Base-by-base conservation (phyloP, 1,139 yeast genomes). In the Sugiyamaella xylanicola region DNA sequence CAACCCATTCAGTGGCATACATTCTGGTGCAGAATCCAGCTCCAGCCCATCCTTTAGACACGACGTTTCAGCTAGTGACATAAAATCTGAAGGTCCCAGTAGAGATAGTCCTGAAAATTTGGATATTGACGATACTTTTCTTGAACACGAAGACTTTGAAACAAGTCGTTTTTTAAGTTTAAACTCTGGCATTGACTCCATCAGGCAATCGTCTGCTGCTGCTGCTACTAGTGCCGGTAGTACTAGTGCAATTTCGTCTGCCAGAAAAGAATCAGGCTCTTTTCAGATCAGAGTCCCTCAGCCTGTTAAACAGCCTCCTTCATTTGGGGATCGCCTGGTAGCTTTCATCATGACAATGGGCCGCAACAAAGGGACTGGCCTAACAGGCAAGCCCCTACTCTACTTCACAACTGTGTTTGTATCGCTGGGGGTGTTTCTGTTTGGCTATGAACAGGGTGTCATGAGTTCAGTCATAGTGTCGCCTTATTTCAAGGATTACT, bases 401-500 rank as follows among this genome's bases (percentile, higher is more conserved):
- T 89, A 88, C 69, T 86, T 88, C 72, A 88, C 95, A 2, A 83
- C 92, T 1, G 83, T 86, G 9, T 89, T 89, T 70, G 95, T 89
- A 19, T 84, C 92, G 35, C 75, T 88, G 5, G 95, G 95, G 54
- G 96, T 90, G 13, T 85, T 90, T 56, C 75, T 90, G 35, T 90
- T 89, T 68, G 97, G 96, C 3, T 90, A 87, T 71, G 96, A 90
- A 68, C 97, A 90, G 72, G 96, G 96, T 55, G 96, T 89, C 48
- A 87, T 92, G 83, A 83, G 90, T 36, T 93, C 95, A 2, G 83
- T 90, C 46, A 79, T 86, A 60, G 78, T 78, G 32, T 90, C 91
- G 56, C 78, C 80, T 21, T 81, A 83, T 70, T 91, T 91, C 72
- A 85, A 86, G 64, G 76, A 76, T 15, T 89, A 87, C 71, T 91